Base-by-base conservation (phyloP, 1,284 basidiomycete genomes). In the Marasmius sp. region DNA sequence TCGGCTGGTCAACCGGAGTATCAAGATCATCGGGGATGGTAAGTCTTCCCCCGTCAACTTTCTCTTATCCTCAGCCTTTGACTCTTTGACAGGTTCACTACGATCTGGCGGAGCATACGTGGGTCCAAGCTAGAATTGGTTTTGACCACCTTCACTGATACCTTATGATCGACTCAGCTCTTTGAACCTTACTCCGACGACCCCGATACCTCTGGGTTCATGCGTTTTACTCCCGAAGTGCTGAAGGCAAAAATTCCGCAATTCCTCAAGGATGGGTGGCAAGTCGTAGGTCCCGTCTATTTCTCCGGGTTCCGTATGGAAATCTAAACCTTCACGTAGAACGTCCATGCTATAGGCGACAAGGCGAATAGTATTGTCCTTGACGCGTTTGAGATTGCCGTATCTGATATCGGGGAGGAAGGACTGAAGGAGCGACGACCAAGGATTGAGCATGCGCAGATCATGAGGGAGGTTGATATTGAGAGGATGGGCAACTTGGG, bases 381-480 rank as follows among this genome's bases (percentile, higher is more conserved):
- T 33, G 82, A 91, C 66, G 82, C 86, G 8, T 88, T 89, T 66
- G 87, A 89, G 70, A 70, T 57, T 11, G 58, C 65, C 34, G 64
- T 81, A 10, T 66, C 71, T 41, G 67, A 65, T 14, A 69, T 70
- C 36, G 52, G 52, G 6, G 52, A 37, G 11, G 52, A 54, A 27
- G 27, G 27, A 7, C n/a, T 54, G 37, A 34, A 37, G 5, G 14
- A 34, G 8, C 52, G 36, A 8, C 6, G 52, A 18, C 52, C 52
- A 9, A 54, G 52, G 37, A 54, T 54, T 18, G 52, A 54, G 52
- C 52, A 54, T 54, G 52, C 52, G 52, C 52, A 54, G 34, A 54
- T 54, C 34, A 54, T 54, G 52, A 54, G 52, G n/a, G n/a, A 38
- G 12, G 34, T 6, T 10, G 52, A 54, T 18, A 54, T 54, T n/a